Conservation (phyloP, 495 filamentous ascomycete species). For the Hyphodiscus hymeniophilus region DNA sequence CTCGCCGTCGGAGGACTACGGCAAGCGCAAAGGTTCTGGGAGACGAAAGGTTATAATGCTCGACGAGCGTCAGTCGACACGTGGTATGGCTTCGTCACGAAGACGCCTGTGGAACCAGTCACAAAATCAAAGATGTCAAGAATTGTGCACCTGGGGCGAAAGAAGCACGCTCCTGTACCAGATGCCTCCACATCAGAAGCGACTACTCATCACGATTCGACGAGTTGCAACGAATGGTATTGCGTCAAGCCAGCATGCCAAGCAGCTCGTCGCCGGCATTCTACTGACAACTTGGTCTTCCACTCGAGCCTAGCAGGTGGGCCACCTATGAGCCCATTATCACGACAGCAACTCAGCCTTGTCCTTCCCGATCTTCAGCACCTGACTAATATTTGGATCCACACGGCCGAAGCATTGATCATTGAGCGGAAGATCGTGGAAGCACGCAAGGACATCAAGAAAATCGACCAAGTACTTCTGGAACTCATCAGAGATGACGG, state of each 20-base stretch:
- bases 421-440: constrained; percentile 45
- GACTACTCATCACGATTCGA: constrained; percentile 10
- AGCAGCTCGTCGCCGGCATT: constrained; percentile 21
- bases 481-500: constrained; percentile 46
- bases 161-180: constrained; percentile 29
- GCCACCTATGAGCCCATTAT: constrained; percentile 42
- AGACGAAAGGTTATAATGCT: constrained; percentile 49
- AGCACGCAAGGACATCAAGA: constrained; percentile 40
- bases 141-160: constrained; percentile 39
- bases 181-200: constrained; percentile 5
- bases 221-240: constrained; percentile 24
- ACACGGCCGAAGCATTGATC: constrained; percentile 46
- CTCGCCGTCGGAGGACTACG: constrained; percentile 46
- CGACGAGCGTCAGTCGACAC: constrained; percentile 42
- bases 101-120: constrained; percentile 30
- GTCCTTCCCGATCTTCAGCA: constrained; percentile 40
- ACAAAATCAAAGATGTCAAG: constrained; percentile 36
- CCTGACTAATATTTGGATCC: constrained; percentile 41
- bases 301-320: constrained; percentile 43
- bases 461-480: constrained; percentile 41
- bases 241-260: constrained; percentile 24
- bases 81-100: constrained; percentile 41
- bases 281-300: constrained; percentile 34
- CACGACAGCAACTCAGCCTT: constrained; percentile 35
- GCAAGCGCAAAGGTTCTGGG: constrained; percentile 48